A percentile compares a stretch with the other conserved stretches of the same genome.
These are phyloP conservation scores for Alternaria atra DNA, from an alignment of 2,329 filamentous ascomycete species.

Conservation along the genomic window DNA sequence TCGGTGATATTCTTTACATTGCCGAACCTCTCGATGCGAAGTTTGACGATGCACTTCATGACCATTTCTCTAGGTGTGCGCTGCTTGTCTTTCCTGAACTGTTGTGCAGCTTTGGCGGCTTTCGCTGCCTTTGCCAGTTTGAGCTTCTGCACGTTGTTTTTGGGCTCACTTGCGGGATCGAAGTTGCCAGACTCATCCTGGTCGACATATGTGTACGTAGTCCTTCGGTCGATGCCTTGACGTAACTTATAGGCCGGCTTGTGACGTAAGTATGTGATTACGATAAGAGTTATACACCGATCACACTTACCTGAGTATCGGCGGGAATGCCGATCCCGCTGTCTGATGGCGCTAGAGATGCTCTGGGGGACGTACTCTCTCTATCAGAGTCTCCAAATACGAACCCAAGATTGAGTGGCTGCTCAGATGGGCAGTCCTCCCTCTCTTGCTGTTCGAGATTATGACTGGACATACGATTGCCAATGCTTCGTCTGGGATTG, in stretches of 20 bases:
- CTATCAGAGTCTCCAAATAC: conserved; percentile 14
- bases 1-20: conserved; percentile 35
- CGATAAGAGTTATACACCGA: not conserved
- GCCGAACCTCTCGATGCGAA: conserved; percentile 23
- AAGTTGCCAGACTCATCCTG: conserved; percentile 51
- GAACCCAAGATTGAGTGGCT: conserved; percentile 9
- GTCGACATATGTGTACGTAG: conserved; percentile 45
- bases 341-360: conserved; percentile 23
- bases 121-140: conserved; percentile 24
- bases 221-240: conserved; percentile 33
- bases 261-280: conserved; percentile 6
- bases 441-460: conserved; percentile 19
- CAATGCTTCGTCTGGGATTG: conserved; percentile 6
- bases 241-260: conserved; percentile 35
- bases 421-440: not conserved
- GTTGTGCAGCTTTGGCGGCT: conserved; percentile 15
- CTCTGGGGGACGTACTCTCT: conserved; percentile 6
- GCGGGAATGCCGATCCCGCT: conserved; percentile 21
- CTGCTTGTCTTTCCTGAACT: conserved; percentile 17
- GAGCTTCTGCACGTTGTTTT: conserved; percentile 5
- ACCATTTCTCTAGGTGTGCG: conserved; percentile 3
- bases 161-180: conserved; percentile 34
- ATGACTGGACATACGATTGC: conserved; percentile 23
- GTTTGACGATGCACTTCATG: conserved; percentile 31
- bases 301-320: conserved; percentile 15